Evolutionary conservation across 352 stramenopile genomes (phyloP).

Genomic region (Phytopythium litorale): DNA sequence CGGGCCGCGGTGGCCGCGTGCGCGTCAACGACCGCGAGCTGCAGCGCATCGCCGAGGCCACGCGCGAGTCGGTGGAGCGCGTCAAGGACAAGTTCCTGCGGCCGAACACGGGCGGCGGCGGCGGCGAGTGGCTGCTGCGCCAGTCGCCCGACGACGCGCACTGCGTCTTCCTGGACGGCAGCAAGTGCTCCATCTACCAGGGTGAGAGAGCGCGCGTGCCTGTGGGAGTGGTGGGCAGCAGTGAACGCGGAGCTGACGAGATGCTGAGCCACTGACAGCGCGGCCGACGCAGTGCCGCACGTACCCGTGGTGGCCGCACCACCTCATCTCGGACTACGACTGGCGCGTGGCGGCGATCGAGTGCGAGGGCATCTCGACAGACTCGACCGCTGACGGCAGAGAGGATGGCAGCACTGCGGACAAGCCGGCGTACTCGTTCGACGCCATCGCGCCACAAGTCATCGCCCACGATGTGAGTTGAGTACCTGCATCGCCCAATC

Average conservation of each 20-base stretch:
- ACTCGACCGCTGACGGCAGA: background rate
- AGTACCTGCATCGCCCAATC: background rate
- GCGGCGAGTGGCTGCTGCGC: slow-evolving; percentile 31
- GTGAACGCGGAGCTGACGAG: background rate
- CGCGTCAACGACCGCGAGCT: slow-evolving; percentile 64
- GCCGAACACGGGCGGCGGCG: slow-evolving; percentile 8
- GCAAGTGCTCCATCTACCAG: slow-evolving; percentile 65
- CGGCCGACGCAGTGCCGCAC: slow-evolving; percentile 76
- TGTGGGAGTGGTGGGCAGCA: background rate
- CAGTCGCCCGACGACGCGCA: slow-evolving; percentile 54
- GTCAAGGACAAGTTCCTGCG: slow-evolving; percentile 38
- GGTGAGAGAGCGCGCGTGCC: slow-evolving; percentile 12
- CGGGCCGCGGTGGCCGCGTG: slow-evolving; percentile 55
- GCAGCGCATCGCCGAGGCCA: slow-evolving; percentile 32
- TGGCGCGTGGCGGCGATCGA: slow-evolving; percentile 55
- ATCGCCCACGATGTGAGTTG: slow-evolving; percentile 63
- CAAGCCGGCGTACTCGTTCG: slow-evolving; percentile 23
- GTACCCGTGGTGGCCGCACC: slow-evolving; percentile 80
- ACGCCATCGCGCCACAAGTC: slow-evolving; percentile 52
- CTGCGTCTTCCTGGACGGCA: slow-evolving; percentile 64
- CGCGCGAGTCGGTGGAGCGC: slow-evolving; percentile 22
- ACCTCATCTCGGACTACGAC: slow-evolving; percentile 77
- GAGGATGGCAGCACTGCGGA: background rate
- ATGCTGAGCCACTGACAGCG: slow-evolving; percentile 19
- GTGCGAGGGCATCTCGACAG: slow-evolving; percentile 58